Conservation (phyloP, 768 basidiomycete genomes). For the Leucosporidium scottii region DNA sequence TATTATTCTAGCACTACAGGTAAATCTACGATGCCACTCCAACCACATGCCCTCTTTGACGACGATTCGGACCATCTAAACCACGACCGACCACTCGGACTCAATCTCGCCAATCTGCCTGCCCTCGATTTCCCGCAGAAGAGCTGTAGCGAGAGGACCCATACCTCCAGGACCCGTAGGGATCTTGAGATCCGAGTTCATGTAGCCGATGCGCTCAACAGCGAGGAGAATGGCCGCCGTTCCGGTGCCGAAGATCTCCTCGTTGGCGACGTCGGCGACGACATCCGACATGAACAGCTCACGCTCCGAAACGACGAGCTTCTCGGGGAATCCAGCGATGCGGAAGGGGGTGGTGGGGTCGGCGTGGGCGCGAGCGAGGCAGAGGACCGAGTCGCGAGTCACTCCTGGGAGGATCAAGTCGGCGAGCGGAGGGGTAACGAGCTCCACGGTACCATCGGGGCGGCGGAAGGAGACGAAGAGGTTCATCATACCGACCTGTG, state of each 20-base stretch:
- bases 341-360: constrained; percentile 35
- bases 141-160: constrained; percentile 8
- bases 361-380: constrained; percentile 60
- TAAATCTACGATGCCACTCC: too few relatives aligned
- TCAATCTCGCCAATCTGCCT: constrained; percentile 46
- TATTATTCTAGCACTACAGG: too few relatives aligned
- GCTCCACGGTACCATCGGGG: constrained; percentile 58
- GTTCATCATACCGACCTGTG: constrained; percentile 68
- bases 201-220: constrained; percentile 66
- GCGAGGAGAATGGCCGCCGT: constrained; percentile 67
- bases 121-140: constrained; percentile 54
- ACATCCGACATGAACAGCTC: constrained; percentile 55
- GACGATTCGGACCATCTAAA: neutral
- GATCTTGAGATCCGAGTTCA: constrained; percentile 50
- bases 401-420: constrained; percentile 85
- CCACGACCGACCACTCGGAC: constrained; percentile 19
- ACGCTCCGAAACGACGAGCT: constrained; percentile 53
- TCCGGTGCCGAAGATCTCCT: constrained; percentile 82
- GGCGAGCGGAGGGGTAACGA: constrained; percentile 79
- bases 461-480: constrained; percentile 60
- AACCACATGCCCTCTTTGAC: neutral
- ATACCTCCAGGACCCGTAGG: constrained; percentile 19
- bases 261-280: constrained; percentile 53
- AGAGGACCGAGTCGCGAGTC: constrained; percentile 68
- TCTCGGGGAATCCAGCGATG: constrained; percentile 47